Conservation (phyloP, 2,329 filamentous ascomycete species). For the Lasiodiplodia citricola region DNA sequence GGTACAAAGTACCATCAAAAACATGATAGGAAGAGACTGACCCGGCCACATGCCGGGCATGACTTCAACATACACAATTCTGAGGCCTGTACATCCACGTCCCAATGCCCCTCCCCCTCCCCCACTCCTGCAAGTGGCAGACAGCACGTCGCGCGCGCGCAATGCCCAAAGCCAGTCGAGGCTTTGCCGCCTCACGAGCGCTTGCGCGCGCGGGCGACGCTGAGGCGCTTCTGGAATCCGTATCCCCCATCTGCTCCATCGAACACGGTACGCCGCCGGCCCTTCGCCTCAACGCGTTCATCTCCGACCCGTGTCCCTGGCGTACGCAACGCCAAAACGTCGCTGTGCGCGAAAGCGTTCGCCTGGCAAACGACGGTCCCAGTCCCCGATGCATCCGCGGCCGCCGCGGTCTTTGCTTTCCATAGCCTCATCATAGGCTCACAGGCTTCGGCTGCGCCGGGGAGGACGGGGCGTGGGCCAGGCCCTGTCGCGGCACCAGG, state of each 20-base stretch:
- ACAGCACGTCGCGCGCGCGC: slow-evolving; percentile 5
- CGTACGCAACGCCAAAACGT: slow-evolving; percentile 13
- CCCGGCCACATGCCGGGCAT: slow-evolving; percentile 37
- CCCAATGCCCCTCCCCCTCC: slow-evolving; percentile 16
- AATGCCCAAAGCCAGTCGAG: slow-evolving; percentile 7
- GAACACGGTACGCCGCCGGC: slow-evolving; percentile 22
- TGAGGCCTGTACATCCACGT: slow-evolving; percentile 37
- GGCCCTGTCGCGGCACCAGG: slow-evolving; percentile 12
- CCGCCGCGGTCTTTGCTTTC: slow-evolving; percentile 2
- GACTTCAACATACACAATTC: slow-evolving; percentile 42
- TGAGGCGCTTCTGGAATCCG: slow-evolving; percentile 23
- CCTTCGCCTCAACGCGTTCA: slow-evolving; percentile 16
- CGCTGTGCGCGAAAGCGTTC: slow-evolving; percentile 9
- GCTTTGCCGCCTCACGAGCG: slow-evolving; percentile 10
- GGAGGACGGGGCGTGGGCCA: slow-evolving; percentile 8
- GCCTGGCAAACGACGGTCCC: slow-evolving; percentile 17
- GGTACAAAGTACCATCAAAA: slow-evolving; percentile 30
- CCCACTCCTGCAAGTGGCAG: slow-evolving; percentile 21
- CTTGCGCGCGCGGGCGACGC: not conserved
- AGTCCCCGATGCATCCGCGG: slow-evolving; percentile 5
- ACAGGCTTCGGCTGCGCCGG: slow-evolving; percentile 6
- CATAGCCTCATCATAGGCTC: not conserved
- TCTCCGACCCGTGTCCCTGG: slow-evolving; percentile 24
- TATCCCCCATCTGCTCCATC: slow-evolving; percentile 9
- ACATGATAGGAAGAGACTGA: slow-evolving; percentile 51